A percentile compares a stretch with the other conserved stretches of the same genome.
These are phyloP conservation scores for Talaromyces albobiverticillius DNA, from an alignment of 2,329 filamentous ascomycete genomes.

Conservation along the genomic window DNA sequence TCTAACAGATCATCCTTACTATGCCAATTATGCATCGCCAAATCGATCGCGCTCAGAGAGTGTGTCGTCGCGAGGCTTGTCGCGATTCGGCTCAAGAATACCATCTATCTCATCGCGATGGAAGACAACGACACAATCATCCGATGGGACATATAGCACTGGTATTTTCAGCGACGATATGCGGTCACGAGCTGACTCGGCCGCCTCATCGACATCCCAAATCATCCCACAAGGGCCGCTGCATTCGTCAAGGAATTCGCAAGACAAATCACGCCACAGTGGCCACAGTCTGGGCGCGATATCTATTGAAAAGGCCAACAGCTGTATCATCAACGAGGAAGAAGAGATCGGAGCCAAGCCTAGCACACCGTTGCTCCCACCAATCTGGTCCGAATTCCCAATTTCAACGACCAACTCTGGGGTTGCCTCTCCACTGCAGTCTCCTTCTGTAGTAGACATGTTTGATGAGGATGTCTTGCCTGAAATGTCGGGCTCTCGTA, in stretches of 20 bases:
- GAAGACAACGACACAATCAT: constrained; percentile 29
- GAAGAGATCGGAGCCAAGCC: constrained; percentile 55
- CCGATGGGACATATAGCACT: constrained; percentile 21
- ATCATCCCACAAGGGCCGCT: constrained; percentile 40
- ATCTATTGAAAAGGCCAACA: constrained; percentile 54
- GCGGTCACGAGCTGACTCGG: constrained; percentile 42
- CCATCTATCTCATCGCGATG: constrained; percentile 65
- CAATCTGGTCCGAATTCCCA: constrained; percentile 65
- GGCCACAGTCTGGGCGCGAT: constrained; percentile 51
- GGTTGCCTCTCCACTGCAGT: constrained; percentile 78
- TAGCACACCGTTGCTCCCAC: constrained; percentile 80
- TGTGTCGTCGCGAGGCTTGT: constrained; percentile 47
- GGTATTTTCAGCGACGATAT: constrained; percentile 29
- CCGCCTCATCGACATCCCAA: constrained; percentile 33
- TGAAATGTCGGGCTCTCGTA: constrained; percentile 49
- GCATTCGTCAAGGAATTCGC: constrained; percentile 61
- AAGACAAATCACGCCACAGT: constrained; percentile 49
- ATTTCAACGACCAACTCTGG: constrained; percentile 50
- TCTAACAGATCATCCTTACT: constrained; percentile 7
- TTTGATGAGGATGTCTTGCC: constrained; percentile 39
- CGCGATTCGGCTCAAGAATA: constrained; percentile 66
- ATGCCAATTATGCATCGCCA: background rate
- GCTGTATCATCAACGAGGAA: constrained; percentile 51
- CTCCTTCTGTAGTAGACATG: constrained; percentile 70
- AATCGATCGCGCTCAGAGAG: constrained; percentile 55